These are phyloP conservation scores for Xylariaceae sp. DNA, from an alignment of 2,329 filamentous ascomycete species.

Conservation along the genomic window DNA sequence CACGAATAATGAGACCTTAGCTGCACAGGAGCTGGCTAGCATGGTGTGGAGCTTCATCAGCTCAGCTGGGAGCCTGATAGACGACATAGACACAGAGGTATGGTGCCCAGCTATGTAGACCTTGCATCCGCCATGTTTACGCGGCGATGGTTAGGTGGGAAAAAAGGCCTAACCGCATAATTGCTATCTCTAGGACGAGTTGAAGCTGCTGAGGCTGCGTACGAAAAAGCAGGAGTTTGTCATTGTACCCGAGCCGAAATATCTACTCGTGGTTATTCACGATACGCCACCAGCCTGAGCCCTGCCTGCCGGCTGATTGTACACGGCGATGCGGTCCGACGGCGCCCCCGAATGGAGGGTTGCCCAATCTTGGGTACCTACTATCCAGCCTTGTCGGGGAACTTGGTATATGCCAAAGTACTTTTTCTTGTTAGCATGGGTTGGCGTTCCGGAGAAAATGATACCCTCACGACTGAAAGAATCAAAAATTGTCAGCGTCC, in stretches of 20 bases:
- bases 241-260: slow-evolving; percentile 76
- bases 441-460: slow-evolving; percentile 28
- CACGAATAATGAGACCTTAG: slow-evolving; percentile 50
- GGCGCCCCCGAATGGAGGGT: neutral
- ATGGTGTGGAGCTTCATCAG: slow-evolving; percentile 75
- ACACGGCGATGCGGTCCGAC: slow-evolving; percentile 3
- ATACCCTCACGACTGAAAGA: slow-evolving; percentile 25
- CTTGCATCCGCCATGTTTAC: neutral
- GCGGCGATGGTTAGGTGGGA: neutral
- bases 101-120: slow-evolving; percentile 13
- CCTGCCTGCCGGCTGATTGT: neutral
- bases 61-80: slow-evolving; percentile 63
- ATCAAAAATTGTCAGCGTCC: slow-evolving; percentile 9
- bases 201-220: slow-evolving; percentile 69
- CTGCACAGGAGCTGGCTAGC: slow-evolving; percentile 67
- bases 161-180: slow-evolving; percentile 7
- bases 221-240: slow-evolving; percentile 85
- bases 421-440: slow-evolving; percentile 13
- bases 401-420: slow-evolving; percentile 6
- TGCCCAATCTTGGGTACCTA: neutral
- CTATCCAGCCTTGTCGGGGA: neutral
- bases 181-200: slow-evolving; percentile 56
- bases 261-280: slow-evolving; percentile 73
- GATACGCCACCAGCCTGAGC: slow-evolving; percentile 67
- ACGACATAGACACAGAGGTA: slow-evolving; percentile 68